A percentile compares a stretch with the other conserved stretches of the same genome.
phyloP scores from a whole-genome alignment of 2,329 filamentous ascomycete species.

The Trichoderma arundinaceum region DNA sequence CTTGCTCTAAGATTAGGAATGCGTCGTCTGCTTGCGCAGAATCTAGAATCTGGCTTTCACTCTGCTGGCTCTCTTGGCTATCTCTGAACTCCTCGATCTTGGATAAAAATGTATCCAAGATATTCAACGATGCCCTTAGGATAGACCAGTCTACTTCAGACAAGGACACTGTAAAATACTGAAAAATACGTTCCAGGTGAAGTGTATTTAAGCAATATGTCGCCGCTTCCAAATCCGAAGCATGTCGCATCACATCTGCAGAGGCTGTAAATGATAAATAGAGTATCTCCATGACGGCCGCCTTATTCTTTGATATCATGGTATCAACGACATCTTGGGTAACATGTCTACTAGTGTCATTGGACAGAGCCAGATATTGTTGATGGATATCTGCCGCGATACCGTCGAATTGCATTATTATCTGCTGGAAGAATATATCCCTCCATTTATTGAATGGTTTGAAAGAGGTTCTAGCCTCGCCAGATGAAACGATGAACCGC shows the following conservation, averaged over 20 bases:
- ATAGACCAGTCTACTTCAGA: conserved; percentile 56
- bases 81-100: conserved; percentile 52
- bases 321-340: conserved; percentile 54
- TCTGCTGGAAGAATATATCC: conserved; percentile 61
- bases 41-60: conserved; percentile 47
- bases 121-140: conserved; percentile 52
- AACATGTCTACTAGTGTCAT: conserved; percentile 51
- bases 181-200: conserved; percentile 59
- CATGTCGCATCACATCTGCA: conserved; percentile 56
- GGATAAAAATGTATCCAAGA: conserved; percentile 54
- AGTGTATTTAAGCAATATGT: conserved; percentile 56
- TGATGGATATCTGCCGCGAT: conserved; percentile 62
- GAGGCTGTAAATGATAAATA: conserved; percentile 56
- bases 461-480: conserved; percentile 56
- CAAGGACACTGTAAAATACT: conserved; percentile 51
- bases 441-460: conserved; percentile 56
- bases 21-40: conserved; percentile 55
- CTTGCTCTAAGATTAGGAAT: conserved; percentile 53
- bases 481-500: conserved; percentile 60
- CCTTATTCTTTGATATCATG: conserved; percentile 59
- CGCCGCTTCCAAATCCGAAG: conserved; percentile 53
- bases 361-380: conserved; percentile 58
- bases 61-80: conserved; percentile 47
- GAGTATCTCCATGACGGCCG: conserved; percentile 59
- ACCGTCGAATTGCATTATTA: conserved; percentile 63